Base-by-base conservation (phyloP, 257 asterid species). In the Anisodus tanguticus region DNA sequence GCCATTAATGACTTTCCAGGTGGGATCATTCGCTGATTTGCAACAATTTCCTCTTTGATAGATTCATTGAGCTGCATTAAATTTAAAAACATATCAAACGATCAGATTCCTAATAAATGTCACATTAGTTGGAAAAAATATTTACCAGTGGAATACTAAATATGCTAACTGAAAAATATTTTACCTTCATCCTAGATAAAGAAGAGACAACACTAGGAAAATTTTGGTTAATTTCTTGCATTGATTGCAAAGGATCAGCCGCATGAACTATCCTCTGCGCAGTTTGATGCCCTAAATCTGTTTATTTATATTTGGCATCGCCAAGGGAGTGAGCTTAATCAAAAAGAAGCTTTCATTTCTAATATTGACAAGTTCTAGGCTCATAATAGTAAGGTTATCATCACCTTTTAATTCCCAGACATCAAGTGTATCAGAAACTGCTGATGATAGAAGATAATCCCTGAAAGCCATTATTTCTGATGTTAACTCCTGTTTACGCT, bases 1-100 rank as follows among this genome's bases (percentile, higher is more conserved):
- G 98, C 98, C 98, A 97, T 90, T 86, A 97, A 88, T 85, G 99
- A 95, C 94, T 95, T 97, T 70, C 99, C 99, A 68, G 99, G 97
- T 35, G 99, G 98, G 82, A 97, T 90, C 99, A 95, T 95, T 84
- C 98, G 92, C 94, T 97, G 99, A 87, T 97, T 97, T 60, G 91
- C 88, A 66, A 91, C 89, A 82, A 97, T 97, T 92, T 97, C 99
- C 87, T 94, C 98, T 87, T 97, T 97, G 83, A 97, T 92, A 87
- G 98, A 91, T 68, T 93, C 98, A 85, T 95, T 95, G 87, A 97
- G 92, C 99, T 97, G 97, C 91, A 84, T 64, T 87, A 77, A 22
- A 54, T 87, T 76, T 17, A 88, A 70, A 68, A 81, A 86, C 84
- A 41, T 81, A 86, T 76, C 69, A 62, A 82, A 26, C 39, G 53